These are phyloP conservation scores for Francoa sonchifolia DNA, from an alignment of 441 rosid species.

Conservation along the genomic window DNA sequence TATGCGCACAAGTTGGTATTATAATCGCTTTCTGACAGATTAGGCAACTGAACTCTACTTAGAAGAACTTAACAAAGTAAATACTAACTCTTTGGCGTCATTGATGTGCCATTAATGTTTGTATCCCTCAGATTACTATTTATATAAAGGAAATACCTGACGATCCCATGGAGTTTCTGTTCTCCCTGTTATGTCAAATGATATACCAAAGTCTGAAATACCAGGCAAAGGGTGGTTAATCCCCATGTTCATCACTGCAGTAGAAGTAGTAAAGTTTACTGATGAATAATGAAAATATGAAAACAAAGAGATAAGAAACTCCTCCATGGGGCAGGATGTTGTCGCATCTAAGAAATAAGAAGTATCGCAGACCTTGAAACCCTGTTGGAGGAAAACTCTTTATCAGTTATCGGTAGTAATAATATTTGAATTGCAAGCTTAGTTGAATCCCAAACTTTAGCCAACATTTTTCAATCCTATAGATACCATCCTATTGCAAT, in stretches of 20 bases:
- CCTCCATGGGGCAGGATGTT: slow-evolving; percentile 89
- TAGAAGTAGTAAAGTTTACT: not conserved
- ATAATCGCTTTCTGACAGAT: slow-evolving; percentile 37
- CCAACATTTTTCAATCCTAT: slow-evolving; percentile 74
- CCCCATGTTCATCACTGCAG: slow-evolving; percentile 61
- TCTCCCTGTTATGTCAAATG: slow-evolving; percentile 48
- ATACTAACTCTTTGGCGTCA: not conserved
- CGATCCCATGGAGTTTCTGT: slow-evolving; percentile 39
- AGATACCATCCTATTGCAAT: slow-evolving; percentile 72
- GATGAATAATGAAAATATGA: not conserved
- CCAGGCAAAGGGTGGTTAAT: slow-evolving; percentile 57
- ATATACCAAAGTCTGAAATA: slow-evolving; percentile 41
- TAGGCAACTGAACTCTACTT: slow-evolving; percentile 42
- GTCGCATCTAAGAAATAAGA: slow-evolving; percentile 78
- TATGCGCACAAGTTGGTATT: slow-evolving; percentile 59
- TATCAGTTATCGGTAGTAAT: slow-evolving; percentile 4
- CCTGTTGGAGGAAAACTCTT: slow-evolving; percentile 20
- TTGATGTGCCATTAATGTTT: too few relatives aligned
- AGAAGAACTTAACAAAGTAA: slow-evolving; percentile 3
- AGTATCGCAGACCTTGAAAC: slow-evolving; percentile 47
- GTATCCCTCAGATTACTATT: too few relatives aligned
- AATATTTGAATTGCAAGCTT: not conserved
- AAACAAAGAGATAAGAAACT: slow-evolving; percentile 27
- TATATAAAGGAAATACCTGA: too few relatives aligned
- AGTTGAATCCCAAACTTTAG: slow-evolving; percentile 61